Conservation (phyloP, 2,329 filamentous ascomycete genomes). For the Apiospora saccharicola region DNA sequence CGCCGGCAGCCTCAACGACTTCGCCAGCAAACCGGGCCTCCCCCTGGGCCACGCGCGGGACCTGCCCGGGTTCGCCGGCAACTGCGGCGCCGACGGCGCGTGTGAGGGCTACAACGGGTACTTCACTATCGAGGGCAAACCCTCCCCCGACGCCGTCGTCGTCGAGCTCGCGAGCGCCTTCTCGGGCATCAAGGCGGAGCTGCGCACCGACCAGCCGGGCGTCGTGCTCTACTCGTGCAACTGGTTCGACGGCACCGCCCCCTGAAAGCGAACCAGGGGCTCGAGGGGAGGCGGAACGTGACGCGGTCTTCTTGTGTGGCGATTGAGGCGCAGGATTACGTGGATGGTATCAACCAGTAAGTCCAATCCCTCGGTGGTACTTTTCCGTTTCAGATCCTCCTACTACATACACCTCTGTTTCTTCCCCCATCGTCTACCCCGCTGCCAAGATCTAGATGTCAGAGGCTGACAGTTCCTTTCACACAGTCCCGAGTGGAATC, state of each 20-base stretch:
- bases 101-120: constrained; percentile 79
- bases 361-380: constrained; percentile 31
- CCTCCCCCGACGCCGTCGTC: constrained; percentile 46
- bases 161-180: constrained; percentile 66
- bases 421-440: not conserved
- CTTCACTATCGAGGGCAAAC: constrained; percentile 53
- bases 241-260: constrained; percentile 59
- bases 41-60: constrained; percentile 67
- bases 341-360: constrained; percentile 77
- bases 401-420: not conserved
- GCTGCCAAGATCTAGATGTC: not conserved
- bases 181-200: constrained; percentile 73
- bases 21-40: constrained; percentile 67
- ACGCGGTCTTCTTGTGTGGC: constrained; percentile 74
- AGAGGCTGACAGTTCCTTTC: not conserved
- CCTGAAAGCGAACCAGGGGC: constrained; percentile 67
- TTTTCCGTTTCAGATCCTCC: not conserved
- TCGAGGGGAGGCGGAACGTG: constrained; percentile 51
- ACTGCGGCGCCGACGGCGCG: constrained; percentile 67
- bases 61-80: constrained; percentile 62
- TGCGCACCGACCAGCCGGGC: constrained; percentile 74
- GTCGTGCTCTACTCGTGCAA: constrained; percentile 76
- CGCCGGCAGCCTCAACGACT: constrained; percentile 67
- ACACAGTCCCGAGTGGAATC: constrained; percentile 55
- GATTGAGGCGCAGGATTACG: constrained; percentile 80